Base-by-base conservation (phyloP, 768 basidiomycete genomes). In the Chalciporus pseudorubinellus region DNA sequence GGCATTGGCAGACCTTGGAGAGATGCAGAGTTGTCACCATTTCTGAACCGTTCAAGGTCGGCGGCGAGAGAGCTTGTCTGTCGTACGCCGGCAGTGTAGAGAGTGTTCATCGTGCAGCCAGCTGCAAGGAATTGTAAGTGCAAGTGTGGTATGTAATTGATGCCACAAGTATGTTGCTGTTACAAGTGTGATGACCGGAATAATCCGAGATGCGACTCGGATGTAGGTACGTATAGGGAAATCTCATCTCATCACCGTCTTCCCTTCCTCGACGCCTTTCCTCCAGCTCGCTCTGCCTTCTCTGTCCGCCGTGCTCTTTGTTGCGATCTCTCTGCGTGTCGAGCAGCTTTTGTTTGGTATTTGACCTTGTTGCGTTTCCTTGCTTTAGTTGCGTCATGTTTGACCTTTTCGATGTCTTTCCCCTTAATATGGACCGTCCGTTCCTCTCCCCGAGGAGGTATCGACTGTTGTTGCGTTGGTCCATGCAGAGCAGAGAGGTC, bases 51-150 rank as follows among this genome's bases (percentile, higher is more conserved):
- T 55, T 92, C 87, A 34, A 98, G 72, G 74, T 98, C 95, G 4
- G 88, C 81, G 58, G 90, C 84, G 40, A 98, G 80, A 0, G 91
- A 90, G 66, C 84, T 86, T 26, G 92, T 92, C 70, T 98, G 95
- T 31, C 95, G 82, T 18, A 95, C 87, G 3, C 93, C 95, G 36
- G 90, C 86, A 0, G 92, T 93, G 73, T 97, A 98, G 14, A 98
- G 78, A 31, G 92, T 94, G 72, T 98, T 95, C 95, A 98, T 98
- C 34, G 66, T 51, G n/a, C 55, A 45, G 40, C 39, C 48, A 24
- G 48, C 34, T 36, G 34, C 34, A 16, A 36, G n/a, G n/a, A n/a
- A n/a, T n/a, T 9, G 33, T 34, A 3, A 36, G n/a, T 1, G 34
- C 9, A 31, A 31, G 31, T 31, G 31, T 31, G 26, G 26, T 26